phyloP scores from a whole-genome alignment of 257 asterid species.

The Ehretia macrophylla region DNA sequence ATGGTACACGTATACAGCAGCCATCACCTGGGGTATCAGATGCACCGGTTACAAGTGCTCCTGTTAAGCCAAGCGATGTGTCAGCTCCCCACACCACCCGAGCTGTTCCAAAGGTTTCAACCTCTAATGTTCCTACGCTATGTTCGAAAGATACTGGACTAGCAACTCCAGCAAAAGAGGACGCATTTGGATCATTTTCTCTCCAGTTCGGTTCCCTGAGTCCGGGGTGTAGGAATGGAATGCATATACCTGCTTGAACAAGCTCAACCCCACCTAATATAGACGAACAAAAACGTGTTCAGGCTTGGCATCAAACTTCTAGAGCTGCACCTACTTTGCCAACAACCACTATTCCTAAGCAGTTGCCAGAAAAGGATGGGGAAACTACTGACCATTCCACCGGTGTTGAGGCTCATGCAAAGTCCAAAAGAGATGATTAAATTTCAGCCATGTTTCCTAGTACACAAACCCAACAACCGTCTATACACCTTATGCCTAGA shows the following conservation, averaged over 20 bases:
- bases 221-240: conserved; percentile 72
- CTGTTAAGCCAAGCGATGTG: conserved; percentile 30
- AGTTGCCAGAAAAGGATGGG: conserved; percentile 46
- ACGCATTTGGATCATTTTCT: conserved; percentile 54
- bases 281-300: conserved; percentile 88
- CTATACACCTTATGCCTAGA: conserved; percentile 42
- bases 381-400: conserved; percentile 38
- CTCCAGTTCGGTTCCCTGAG: conserved; percentile 91
- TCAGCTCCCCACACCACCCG: conserved; percentile 38
- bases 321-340: conserved; percentile 48
- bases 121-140: conserved; percentile 40
- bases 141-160: conserved; percentile 41
- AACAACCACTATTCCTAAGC: conserved; percentile 56
- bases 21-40: conserved; percentile 17
- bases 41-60: not conserved
- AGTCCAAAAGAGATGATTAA: conserved; percentile 59
- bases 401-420: conserved; percentile 43
- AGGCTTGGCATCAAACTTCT: conserved; percentile 56
- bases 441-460: conserved; percentile 41
- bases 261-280: conserved; percentile 93
- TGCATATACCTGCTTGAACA: conserved; percentile 94
- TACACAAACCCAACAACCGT: conserved; percentile 58
- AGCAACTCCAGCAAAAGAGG: conserved; percentile 58
- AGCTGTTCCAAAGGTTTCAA: conserved; percentile 45
- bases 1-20: conserved; percentile 49